These are phyloP conservation scores for Tricholoma furcatifolium DNA, from an alignment of 768 basidiomycete species.

Conservation along the genomic window DNA sequence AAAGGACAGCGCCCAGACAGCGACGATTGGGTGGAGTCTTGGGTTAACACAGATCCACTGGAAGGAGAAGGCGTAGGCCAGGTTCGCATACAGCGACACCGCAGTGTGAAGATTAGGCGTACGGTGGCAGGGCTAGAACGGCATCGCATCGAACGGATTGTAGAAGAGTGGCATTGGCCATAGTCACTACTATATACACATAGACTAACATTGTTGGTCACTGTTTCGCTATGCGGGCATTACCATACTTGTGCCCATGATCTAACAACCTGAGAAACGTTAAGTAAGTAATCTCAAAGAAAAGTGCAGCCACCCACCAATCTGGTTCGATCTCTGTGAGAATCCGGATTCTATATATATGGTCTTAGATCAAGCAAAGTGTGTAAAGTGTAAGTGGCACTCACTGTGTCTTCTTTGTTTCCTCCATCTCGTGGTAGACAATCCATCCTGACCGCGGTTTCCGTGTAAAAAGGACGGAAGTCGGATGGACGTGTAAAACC, in stretches of 20 bases:
- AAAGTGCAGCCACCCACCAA: conserved; percentile 52
- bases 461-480: conserved; percentile 90
- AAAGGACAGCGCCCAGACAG: conserved; percentile 39
- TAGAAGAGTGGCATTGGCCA: conserved; percentile 69
- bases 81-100: conserved; percentile 43
- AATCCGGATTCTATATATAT: conserved; percentile 71
- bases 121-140: conserved; percentile 60
- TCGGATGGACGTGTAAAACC: conserved; percentile 90
- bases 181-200: conserved; percentile 3
- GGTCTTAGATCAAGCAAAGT: conserved; percentile 13
- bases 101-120: conserved; percentile 58
- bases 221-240: neutral
- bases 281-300: neutral
- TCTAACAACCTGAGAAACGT: conserved; percentile 30
- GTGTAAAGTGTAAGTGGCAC: conserved; percentile 22
- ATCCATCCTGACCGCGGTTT: conserved; percentile 93
- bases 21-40: conserved; percentile 44
- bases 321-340: conserved; percentile 94
- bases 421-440: conserved; percentile 93
- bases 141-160: conserved; percentile 65
- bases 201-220: too few species aligned
- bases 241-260: conserved; percentile 30
- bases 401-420: conserved; percentile 92
- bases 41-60: conserved; percentile 33
- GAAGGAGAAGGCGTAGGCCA: conserved; percentile 37